phyloP scores from a whole-genome alignment of 192 early-diverging fungal genomes.

The Phycomyces blakesleeanus region DNA sequence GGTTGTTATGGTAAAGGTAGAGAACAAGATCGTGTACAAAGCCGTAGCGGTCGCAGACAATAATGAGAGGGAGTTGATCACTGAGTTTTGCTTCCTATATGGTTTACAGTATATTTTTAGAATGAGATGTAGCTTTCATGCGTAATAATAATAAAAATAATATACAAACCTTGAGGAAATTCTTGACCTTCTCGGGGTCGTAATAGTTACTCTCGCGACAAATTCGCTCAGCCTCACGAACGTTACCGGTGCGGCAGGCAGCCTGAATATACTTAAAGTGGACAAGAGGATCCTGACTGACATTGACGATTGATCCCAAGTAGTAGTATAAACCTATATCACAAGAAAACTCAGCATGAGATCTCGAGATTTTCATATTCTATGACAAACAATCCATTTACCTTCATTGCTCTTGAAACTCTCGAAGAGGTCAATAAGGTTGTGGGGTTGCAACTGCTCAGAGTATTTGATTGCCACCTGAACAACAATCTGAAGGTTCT shows the following conservation, averaged over 20 bases:
- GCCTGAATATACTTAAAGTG: constrained; percentile 99
- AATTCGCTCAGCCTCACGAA: constrained; percentile 96
- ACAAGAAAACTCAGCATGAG: constrained; percentile 4
- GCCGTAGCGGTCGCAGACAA: constrained; percentile 96
- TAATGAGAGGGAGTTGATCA: constrained; percentile 96
- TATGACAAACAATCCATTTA: constrained; percentile 18
- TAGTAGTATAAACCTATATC: constrained; percentile 95
- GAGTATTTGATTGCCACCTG: constrained; percentile 97
- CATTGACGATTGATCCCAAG: constrained; percentile 92
- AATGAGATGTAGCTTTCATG: background rate
- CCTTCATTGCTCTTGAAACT: constrained; percentile 86
- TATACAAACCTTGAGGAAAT: constrained; percentile 79
- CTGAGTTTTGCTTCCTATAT: constrained; percentile 83
- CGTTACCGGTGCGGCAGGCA: constrained; percentile 85
- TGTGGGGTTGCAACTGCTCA: constrained; percentile 85
- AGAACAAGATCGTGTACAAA: constrained; percentile 98
- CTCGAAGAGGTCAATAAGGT: constrained; percentile 92
- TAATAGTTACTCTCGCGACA: constrained; percentile 95
- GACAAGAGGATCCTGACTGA: constrained; percentile 91
- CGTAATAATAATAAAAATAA: background rate
- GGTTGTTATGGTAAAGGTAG: constrained; percentile 90
- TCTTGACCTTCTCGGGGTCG: constrained; percentile 98
- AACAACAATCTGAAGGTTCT: constrained; percentile 94
- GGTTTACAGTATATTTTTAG: background rate
- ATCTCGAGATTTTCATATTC: background rate